These are phyloP conservation scores for Eucalyptus regnans DNA, from an alignment of 345 rosid genomes.

Conservation along the genomic window DNA sequence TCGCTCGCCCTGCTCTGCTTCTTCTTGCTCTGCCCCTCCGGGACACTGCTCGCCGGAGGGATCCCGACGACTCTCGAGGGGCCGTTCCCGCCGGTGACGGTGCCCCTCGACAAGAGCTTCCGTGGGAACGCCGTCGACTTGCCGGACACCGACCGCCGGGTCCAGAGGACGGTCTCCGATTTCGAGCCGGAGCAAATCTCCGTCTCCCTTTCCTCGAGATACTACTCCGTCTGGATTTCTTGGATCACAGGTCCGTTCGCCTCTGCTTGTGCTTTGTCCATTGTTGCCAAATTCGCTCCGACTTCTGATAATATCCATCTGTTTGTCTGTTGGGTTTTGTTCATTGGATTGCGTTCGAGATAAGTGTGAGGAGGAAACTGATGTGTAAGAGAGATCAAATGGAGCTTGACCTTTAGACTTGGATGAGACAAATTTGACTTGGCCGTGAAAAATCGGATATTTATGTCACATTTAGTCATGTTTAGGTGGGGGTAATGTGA, in stretches of 20 bases:
- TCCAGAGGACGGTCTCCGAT: constrained; percentile 18
- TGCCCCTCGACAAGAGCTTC: constrained; percentile 47
- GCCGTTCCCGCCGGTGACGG: constrained; percentile 65
- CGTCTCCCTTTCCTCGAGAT: constrained; percentile 52
- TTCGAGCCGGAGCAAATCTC: constrained; percentile 72
- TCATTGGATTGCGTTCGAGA: neutral
- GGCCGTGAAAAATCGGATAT: neutral
- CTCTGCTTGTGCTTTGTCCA: neutral
- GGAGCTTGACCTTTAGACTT: neutral
- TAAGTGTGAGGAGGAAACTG: neutral
- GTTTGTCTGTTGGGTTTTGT: neutral
- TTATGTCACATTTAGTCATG: neutral
- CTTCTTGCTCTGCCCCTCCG: neutral
- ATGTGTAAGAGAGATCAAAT: neutral
- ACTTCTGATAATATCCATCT: neutral
- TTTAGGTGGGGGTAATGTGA: neutral
- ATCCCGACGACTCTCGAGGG: constrained; percentile 57
- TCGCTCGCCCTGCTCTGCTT: neutral
- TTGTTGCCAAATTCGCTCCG: neutral
- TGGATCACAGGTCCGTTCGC: constrained; percentile 72
- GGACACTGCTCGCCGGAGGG: neutral
- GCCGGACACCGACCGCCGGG: constrained; percentile 59
- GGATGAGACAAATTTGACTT: neutral
- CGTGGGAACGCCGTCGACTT: constrained; percentile 60
- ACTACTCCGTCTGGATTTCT: constrained; percentile 71